Evolutionary conservation across 768 basidiomycete species (phyloP).

Genomic region (Termitomyces eurrhizus): DNA sequence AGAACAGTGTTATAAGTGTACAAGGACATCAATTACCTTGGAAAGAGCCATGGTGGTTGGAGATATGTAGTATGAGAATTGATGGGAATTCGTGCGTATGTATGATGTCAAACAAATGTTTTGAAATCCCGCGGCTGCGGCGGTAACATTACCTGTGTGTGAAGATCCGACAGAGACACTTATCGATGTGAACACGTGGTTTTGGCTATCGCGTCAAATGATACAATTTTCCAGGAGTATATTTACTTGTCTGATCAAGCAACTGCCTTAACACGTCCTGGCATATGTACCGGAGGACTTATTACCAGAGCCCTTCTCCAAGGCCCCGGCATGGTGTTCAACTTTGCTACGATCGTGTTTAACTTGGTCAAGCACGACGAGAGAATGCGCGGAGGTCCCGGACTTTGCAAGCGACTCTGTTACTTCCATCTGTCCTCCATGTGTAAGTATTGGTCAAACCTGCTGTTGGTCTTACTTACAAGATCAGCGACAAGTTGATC

Average conservation of each 20-base stretch:
- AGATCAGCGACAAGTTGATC: slow-evolving; percentile 68
- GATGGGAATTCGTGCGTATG: too few species aligned
- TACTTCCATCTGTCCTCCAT: slow-evolving; percentile 47
- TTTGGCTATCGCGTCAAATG: too few species aligned
- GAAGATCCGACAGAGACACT: background rate
- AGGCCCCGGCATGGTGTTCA: slow-evolving; percentile 36
- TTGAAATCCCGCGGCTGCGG: background rate
- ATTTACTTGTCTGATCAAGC: slow-evolving; percentile 14
- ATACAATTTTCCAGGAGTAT: background rate
- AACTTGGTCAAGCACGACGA: slow-evolving; percentile 36
- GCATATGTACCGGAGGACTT: slow-evolving; percentile 60
- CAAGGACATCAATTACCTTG: slow-evolving; percentile 33
- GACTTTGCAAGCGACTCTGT: slow-evolving; percentile 52
- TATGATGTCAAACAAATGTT: background rate
- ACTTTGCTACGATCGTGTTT: slow-evolving; percentile 22
- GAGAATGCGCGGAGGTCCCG: slow-evolving; percentile 45
- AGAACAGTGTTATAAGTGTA: background rate
- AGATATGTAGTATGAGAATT: background rate
- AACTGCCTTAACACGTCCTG: slow-evolving; percentile 49
- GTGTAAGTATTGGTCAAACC: background rate
- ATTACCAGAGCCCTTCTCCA: slow-evolving; percentile 47
- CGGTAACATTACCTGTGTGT: background rate
- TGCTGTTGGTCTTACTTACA: slow-evolving; percentile 34
- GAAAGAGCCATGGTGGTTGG: slow-evolving; percentile 52
- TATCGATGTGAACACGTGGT: background rate